Percentiles rank a stretch among this genome's conserved stretches.
phyloP scores from a whole-genome alignment of 176 grass and related monocot species.

The Avena insularis region DNA sequence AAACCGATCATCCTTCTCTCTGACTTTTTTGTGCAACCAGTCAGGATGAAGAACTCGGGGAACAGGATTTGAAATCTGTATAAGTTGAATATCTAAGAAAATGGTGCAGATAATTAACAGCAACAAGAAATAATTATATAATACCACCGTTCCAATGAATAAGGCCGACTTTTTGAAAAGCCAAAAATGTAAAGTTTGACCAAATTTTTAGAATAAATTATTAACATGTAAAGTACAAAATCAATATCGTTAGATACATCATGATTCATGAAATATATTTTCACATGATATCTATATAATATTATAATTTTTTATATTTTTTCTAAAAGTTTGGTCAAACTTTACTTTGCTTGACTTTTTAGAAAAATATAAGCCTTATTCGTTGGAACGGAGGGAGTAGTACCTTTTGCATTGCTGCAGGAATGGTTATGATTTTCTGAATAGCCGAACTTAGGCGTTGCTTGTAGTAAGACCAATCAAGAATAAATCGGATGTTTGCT shows the following conservation, averaged over 20 bases:
- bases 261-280: too few species aligned
- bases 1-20: slow-evolving; percentile 94
- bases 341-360: too few species aligned
- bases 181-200: too few species aligned
- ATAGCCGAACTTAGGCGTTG: slow-evolving; percentile 86
- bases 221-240: too few species aligned
- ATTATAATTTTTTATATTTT: too few species aligned
- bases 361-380: too few species aligned
- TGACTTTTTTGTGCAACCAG: slow-evolving; percentile 96
- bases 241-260: too few species aligned
- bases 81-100: slow-evolving; percentile 37
- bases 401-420: slow-evolving; percentile 99
- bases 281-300: too few species aligned
- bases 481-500: slow-evolving; percentile 74
- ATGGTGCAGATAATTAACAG: slow-evolving; percentile 33
- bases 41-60: slow-evolving; percentile 96
- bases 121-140: slow-evolving; percentile 32
- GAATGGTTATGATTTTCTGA: slow-evolving; percentile 99
- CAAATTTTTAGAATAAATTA: too few species aligned
- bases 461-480: slow-evolving; percentile 99
- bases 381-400: too few species aligned
- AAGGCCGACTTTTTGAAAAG: too few species aligned
- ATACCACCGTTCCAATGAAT: slow-evolving; percentile 35
- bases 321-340: too few species aligned
- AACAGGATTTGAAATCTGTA: slow-evolving; percentile 95